Base-by-base conservation (phyloP, 2,329 filamentous ascomycete species). In the Lizonia empirigonia region DNA sequence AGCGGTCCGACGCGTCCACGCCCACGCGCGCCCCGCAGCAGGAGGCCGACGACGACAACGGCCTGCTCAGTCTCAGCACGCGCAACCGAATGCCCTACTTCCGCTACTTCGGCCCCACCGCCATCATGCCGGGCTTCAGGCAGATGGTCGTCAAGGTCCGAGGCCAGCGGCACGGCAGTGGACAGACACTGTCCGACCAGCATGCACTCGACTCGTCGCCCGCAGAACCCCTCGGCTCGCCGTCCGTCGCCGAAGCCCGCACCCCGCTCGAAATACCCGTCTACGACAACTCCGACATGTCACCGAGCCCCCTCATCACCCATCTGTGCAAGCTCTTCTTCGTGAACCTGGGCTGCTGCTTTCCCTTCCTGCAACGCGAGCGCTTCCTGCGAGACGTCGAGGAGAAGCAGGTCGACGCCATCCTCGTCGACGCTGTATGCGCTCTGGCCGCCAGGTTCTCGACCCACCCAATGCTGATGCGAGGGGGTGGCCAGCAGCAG, bases 41-140 rank as follows among this genome's bases (percentile, higher is more conserved):
- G 7, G 64, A 69, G 23, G 56, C 58, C 13, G 50, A 61, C 7
- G 53, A 48, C 16, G 55, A 50, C 16, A 39, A 44, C n/a, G 27
- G 22, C 19, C 33, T 54, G 15, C 52, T 74, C 44, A 78, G 71
- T 60, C 69, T 78, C 34, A 82, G 55, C 77, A 82, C 60, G 72
- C 77, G 69, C 78, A 82, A 88, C 65, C 82, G 87, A 45, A 89
- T 96, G 57, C 91, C 91, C 0, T 96, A 94, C 70, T 96, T 96
- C 64, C 82, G 91, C 53, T 96, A 94, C 73, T 94, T 96, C 68
- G 91, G 91, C 0, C 90, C 90, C 0, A 96, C 91, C 1, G 91
- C 91, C 56, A 96, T 96, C 65, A 90, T 94, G 44, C 91, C 91
- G 1, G 91, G 91, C 18, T 95, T 91, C 76, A 95, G 95, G 73